phyloP scores from a whole-genome alignment of 805 yeast species.

The Ogataea sp. region DNA sequence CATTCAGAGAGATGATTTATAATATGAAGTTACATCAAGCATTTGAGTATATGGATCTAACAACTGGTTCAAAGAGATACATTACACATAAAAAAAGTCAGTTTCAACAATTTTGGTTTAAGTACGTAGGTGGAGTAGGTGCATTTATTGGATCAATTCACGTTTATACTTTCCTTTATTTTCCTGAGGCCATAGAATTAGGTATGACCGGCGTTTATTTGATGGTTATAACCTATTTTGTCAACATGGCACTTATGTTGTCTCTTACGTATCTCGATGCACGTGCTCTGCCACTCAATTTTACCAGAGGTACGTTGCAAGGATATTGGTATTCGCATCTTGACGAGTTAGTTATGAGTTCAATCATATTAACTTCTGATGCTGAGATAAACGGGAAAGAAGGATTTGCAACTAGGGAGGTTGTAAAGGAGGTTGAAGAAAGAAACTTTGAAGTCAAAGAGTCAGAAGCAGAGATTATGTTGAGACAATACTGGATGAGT shows the following conservation, averaged over 20 bases:
- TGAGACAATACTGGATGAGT: conserved; percentile 81
- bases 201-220: conserved; percentile 34
- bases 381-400: conserved; percentile 38
- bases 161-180: conserved; percentile 32
- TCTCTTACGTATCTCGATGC: conserved; percentile 36
- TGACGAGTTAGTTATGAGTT: conserved; percentile 61
- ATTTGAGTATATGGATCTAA: conserved; percentile 46
- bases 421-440: conserved; percentile 25
- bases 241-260: conserved; percentile 39
- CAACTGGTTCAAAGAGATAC: conserved; percentile 52
- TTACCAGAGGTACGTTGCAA: conserved; percentile 60
- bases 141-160: conserved; percentile 39
- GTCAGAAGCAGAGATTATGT: conserved; percentile 55
- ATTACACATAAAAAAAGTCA: conserved; percentile 22
- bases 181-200: conserved; percentile 25
- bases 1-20: conserved; percentile 52
- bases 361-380: conserved; percentile 60
- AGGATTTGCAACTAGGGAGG: conserved; percentile 28
- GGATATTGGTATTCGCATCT: conserved; percentile 56
- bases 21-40: conserved; percentile 52
- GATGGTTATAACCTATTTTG: conserved; percentile 41
- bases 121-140: conserved; percentile 33
- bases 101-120: conserved; percentile 25
- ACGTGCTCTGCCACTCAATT: conserved; percentile 45
- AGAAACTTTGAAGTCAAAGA: conserved; percentile 32